Conservation (phyloP, 768 basidiomycete species). For the Ramaria sp. region DNA sequence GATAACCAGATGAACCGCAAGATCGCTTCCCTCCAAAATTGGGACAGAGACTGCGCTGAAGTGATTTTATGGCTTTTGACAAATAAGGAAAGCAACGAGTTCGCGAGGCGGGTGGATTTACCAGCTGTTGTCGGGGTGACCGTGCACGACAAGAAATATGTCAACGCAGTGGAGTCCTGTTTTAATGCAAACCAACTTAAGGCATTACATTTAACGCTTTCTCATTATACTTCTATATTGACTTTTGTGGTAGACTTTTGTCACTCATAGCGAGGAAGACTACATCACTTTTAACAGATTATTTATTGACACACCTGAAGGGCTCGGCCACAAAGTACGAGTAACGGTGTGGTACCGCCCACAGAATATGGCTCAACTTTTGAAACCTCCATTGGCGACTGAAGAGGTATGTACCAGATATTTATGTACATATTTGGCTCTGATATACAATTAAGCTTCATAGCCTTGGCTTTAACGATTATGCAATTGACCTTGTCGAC, state of each 20-base stretch:
- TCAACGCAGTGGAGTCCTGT: constrained; percentile 64
- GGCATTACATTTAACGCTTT: constrained; percentile 27
- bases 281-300: constrained; percentile 57
- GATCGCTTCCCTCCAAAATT: constrained; percentile 37
- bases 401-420: constrained; percentile 41
- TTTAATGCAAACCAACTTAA: constrained; percentile 49
- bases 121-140: constrained; percentile 68
- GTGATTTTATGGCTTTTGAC: constrained; percentile 65
- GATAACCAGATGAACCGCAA: constrained; percentile 49
- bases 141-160: constrained; percentile 52
- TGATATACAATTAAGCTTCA: constrained; percentile 35
- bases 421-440: background rate
- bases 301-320: constrained; percentile 52
- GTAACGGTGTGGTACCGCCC: constrained; percentile 64
- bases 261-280: constrained; percentile 77
- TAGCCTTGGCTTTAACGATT: constrained; percentile 63
- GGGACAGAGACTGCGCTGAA: constrained; percentile 51
- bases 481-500: constrained; percentile 70
- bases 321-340: constrained; percentile 38
- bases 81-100: constrained; percentile 38
- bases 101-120: constrained; percentile 78
- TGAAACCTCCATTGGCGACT: constrained; percentile 42
- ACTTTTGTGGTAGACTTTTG: constrained; percentile 51
- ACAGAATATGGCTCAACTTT: constrained; percentile 24
- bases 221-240: constrained; percentile 9